Base-by-base conservation (phyloP, 1,284 basidiomycete genomes). In the Cryptococcus deneoformans region DNA sequence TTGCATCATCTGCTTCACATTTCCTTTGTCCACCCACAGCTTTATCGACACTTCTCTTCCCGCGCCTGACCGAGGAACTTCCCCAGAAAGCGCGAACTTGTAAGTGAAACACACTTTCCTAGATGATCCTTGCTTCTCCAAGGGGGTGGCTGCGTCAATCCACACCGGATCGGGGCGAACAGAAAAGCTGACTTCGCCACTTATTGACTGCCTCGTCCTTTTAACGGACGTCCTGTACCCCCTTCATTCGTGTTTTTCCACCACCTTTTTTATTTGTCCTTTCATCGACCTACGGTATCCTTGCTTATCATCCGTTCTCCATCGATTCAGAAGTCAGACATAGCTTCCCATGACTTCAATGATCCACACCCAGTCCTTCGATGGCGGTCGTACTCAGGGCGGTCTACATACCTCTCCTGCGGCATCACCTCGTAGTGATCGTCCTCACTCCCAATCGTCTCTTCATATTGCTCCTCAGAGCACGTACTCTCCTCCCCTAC, bases 391-490 rank as follows among this genome's bases (percentile, higher is more conserved):
- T 49, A 63, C 65, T 14, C 63, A 69, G 42, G 60, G 65, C 11
- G 62, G 59, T n/a, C 50, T 68, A 16, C 60, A 62, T 38, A 53
- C 63, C 1, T 66, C 70, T 16, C 66, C 69, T 7, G 40, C 50
- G 43, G 59, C 59, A 2, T 72, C 70, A 7, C 68, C 70, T 10
- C 57, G 57, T 12, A 58, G 63, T n/a, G 58, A 56, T 24, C 60
- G 70, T 44, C 62, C 70, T 12, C 46, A 60, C 5, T 71, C 70
- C 20, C 70, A 72, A 54, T 46, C 62, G 7, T 68, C 68, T 11
- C 55, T 69, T 29, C 68, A 71, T 46, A 39, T 70, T 10, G 53
- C 67, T 24, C 64, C 67, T 8, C 37, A 42, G 24, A 35, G 38
- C 16, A 47, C 38, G 24, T 69, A 65, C 51, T 68, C 70, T 11